Evolutionary conservation across 148 eudicot genomes (phyloP), one percentile per base, ranked within the genome.

Genomic region (Vaccinium vitisidaea): DNA sequence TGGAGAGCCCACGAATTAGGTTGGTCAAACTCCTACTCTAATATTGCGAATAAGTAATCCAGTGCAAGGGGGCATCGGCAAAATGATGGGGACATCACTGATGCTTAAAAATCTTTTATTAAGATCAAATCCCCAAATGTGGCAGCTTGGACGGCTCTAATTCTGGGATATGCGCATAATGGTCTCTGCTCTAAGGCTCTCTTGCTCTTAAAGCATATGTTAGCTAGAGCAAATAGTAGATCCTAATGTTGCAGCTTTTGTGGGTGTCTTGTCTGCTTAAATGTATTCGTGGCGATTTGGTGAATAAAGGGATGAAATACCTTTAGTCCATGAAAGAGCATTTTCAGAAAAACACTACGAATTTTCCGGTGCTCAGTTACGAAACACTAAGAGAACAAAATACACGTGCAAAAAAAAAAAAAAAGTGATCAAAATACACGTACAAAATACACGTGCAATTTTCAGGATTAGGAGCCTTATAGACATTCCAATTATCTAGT

Each of bases 111-210:
- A 70, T 84, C 90, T 48, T 90, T 90, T 79, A 69, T 43, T n/a
- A 63, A 30, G 84, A 83, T 86, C 39, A 30, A 83, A 14, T 76
- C 82, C 46, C 92, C 92, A 39, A 90, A 88, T 58, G 92, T 90
- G 77, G 90, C 89, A 30, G 88, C 89, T 25, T 90, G 89, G 86
- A 90, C 92, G 3, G 89, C 90, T 50, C 73, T 90, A 86, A 86
- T 90, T 46, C 83, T 83, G 67, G 92, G 90, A 43, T 84, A 76
- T 85, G 89, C 90, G 25, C 79, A 81, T 82, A 87, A 90, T 61
- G 89, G 89, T 55, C 78, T 84, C 30, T 83, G 74, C 75, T 81
- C 79, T 50, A 86, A 88, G 48, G 88, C 90, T 2, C n/a, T 88
- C 14, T 52, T 84, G 70, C 82, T 86, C 25, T 88, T 88, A 39